Evolutionary conservation across 1,139 yeast species (phyloP), one percentile per base, ranked within the genome.

Genomic region (Nematodospora anomalae): DNA sequence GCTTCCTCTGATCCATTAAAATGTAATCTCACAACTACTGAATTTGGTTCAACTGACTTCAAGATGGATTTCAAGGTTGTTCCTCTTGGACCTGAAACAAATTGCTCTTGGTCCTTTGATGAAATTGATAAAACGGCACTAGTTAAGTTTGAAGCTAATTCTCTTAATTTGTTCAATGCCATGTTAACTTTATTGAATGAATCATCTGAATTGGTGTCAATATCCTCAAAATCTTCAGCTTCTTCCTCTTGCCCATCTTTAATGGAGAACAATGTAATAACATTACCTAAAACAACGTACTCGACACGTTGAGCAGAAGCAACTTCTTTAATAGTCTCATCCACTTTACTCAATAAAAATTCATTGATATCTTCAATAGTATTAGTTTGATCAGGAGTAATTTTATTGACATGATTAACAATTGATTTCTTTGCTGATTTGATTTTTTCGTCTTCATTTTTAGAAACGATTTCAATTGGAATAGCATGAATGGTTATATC

Each of bases 401-500:
- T 73, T 37, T 71, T 67, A 62, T 88, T 89, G 37, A 92, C 96
- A 21, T 74, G 65, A 21, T 77, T 69, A 41, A 92, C 88, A 44
- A 92, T 68, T 12, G 77, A 76, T 53, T 79, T 80, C 61, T 90
- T 86, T 22, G 71, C 64, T 26, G 49, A 44, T 48, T 67, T 69
- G 36, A 57, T 57, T 26, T 68, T 72, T 32, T 69, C 74, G 30
- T 65, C 67, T 32, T 53, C 57, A 26, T 52, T 49, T 41, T 66
- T 62, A 33, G 61, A 59, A 16, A 70, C 56, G 36, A 71, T 63
- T 47, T 70, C 74, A 44, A 71, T 67, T 16, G 76, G 75, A 34
- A 71, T 62, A 8, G 66, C 45, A 13, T 47, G 40, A 15, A 43
- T 35, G 4, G 51, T 41, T 6, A 39, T 36, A 30, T 52, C 51